These are phyloP conservation scores for Phytophthora pisi DNA, from an alignment of 352 stramenopile species.

Conservation along the genomic window DNA sequence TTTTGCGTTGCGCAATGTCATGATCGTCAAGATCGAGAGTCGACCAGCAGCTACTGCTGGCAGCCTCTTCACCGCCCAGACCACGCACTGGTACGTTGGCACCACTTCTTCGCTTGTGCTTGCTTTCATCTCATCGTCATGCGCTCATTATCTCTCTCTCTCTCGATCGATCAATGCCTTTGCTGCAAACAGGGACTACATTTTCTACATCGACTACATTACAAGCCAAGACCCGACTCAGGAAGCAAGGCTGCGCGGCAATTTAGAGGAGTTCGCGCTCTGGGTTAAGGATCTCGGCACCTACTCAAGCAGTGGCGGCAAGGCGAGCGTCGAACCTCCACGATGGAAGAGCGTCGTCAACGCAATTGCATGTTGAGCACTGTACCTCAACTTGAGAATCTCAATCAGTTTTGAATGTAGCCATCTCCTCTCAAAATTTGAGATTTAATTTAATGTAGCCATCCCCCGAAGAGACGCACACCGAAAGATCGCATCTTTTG, in stretches of 20 bases:
- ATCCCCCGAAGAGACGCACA: conserved; percentile 1
- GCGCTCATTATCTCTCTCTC: not conserved
- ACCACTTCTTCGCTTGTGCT: not conserved
- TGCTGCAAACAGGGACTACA: conserved; percentile 63
- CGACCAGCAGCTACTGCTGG: conserved; percentile 67
- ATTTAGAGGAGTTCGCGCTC: conserved; percentile 77
- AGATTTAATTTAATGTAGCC: not conserved
- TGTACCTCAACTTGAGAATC: not conserved
- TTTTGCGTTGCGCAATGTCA: conserved; percentile 76
- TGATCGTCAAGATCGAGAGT: conserved; percentile 86
- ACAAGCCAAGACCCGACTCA: conserved; percentile 50
- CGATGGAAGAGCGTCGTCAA: conserved; percentile 73
- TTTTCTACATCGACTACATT: conserved; percentile 83
- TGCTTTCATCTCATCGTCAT: not conserved
- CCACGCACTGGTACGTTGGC: conserved; percentile 59
- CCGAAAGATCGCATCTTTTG: conserved; percentile 3
- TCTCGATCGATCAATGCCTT: not conserved
- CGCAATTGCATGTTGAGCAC: conserved; percentile 63
- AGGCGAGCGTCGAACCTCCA: conserved; percentile 68
- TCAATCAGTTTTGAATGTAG: not conserved
- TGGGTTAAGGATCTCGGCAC: conserved; percentile 81
- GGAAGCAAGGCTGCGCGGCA: conserved; percentile 56
- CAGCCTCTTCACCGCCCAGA: conserved; percentile 67
- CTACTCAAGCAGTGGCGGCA: conserved; percentile 65
- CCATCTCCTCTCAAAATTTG: not conserved